Conservation (phyloP, 192 early-diverging fungal species). For the Mortierella hygrophila region DNA sequence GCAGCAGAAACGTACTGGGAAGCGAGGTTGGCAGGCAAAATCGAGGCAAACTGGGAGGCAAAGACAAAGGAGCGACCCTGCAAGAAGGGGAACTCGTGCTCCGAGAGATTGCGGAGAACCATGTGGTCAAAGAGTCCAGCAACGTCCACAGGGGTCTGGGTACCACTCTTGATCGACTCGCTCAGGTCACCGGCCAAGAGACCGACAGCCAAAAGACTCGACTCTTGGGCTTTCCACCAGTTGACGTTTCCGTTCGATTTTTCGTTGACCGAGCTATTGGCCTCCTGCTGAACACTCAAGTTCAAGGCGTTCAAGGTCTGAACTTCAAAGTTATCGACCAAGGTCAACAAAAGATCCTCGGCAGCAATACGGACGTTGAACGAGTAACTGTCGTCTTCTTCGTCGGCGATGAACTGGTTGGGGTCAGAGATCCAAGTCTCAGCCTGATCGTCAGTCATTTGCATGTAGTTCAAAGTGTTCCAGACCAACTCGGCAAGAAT, state of each 20-base stretch:
- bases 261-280: conserved; percentile 23
- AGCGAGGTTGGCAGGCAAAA: conserved; percentile 75
- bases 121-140: conserved; percentile 85
- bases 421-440: conserved; percentile 89
- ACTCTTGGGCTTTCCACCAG: conserved; percentile 90
- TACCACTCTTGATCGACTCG: conserved; percentile 60
- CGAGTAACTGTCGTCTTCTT: conserved; percentile 89
- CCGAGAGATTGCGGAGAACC: conserved; percentile 75
- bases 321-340: conserved; percentile 67
- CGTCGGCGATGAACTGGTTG: conserved; percentile 92
- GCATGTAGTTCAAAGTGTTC: conserved; percentile 77
- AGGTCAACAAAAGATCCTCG: conserved; percentile 73
- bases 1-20: conserved; percentile 83
- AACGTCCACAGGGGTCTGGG: conserved; percentile 73
- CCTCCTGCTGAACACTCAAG: conserved; percentile 47
- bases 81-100: conserved; percentile 79
- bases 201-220: conserved; percentile 84
- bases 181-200: conserved; percentile 69
- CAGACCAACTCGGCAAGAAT: conserved; percentile 71
- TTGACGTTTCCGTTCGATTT: conserved; percentile 38
- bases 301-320: conserved; percentile 68
- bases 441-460: conserved; percentile 82
- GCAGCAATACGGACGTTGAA: conserved; percentile 90
- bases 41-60: conserved; percentile 81
- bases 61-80: conserved; percentile 94